Conservation (phyloP, 2,329 filamentous ascomycete species). For the Epicoccum sorghinum region DNA sequence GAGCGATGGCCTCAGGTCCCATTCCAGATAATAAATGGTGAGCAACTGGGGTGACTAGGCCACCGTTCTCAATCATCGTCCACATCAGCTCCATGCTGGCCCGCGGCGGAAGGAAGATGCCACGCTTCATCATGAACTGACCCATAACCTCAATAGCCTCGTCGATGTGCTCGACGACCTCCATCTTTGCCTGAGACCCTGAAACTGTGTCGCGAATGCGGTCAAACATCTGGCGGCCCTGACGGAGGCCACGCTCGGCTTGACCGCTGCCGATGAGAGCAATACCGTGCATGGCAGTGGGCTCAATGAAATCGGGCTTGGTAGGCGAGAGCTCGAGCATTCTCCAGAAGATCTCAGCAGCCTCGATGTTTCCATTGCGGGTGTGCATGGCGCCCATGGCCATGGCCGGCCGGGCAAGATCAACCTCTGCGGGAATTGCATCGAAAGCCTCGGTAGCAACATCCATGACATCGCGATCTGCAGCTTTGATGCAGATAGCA, state of each 20-base stretch:
- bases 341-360: constrained; percentile 81
- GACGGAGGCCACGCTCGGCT: constrained; percentile 77
- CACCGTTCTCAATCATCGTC: constrained; percentile 70
- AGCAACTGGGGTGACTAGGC: constrained; percentile 64
- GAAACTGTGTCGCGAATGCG: constrained; percentile 71
- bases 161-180: constrained; percentile 80
- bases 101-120: constrained; percentile 58
- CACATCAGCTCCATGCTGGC: constrained; percentile 66
- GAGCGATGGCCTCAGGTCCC: constrained; percentile 64
- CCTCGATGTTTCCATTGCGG: constrained; percentile 77
- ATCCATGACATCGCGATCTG: constrained; percentile 75
- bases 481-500: constrained; percentile 76
- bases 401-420: constrained; percentile 64
- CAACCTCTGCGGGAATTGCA: constrained; percentile 55
- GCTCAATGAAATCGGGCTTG: constrained; percentile 76
- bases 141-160: constrained; percentile 78
- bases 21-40: constrained; percentile 66
- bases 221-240: constrained; percentile 85
- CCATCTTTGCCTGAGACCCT: constrained; percentile 56
- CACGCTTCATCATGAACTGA: constrained; percentile 61
- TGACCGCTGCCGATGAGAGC: constrained; percentile 86
- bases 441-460: constrained; percentile 67
- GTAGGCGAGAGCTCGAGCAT: constrained; percentile 68
- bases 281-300: constrained; percentile 87
- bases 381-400: constrained; percentile 87